These are phyloP conservation scores for Vaccinium darrowii DNA, from an alignment of 148 eudicot species.

Conservation along the genomic window DNA sequence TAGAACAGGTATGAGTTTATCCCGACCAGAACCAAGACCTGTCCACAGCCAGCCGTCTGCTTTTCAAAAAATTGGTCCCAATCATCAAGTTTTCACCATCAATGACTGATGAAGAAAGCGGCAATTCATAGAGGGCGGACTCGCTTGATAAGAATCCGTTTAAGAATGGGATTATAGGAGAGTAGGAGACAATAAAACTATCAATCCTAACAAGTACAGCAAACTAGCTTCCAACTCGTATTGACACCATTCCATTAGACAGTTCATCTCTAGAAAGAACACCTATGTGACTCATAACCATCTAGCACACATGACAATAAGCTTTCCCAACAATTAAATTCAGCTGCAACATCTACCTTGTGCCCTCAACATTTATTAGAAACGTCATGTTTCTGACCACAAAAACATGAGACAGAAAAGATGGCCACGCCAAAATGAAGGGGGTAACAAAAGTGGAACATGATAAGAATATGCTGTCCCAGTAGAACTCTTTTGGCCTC, in stretches of 20 bases:
- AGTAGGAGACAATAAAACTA: not conserved
- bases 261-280: not conserved
- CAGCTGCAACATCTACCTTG: not conserved
- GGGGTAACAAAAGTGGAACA: not conserved
- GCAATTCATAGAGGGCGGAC: not conserved
- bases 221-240: slow-evolving; percentile 3
- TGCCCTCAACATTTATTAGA: not conserved
- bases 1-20: no score
- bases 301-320: not conserved
- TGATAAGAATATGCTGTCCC: not conserved
- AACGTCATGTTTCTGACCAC: not conserved
- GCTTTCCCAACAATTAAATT: not conserved
- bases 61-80: not conserved
- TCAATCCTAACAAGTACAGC: not conserved
- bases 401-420: not conserved
- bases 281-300: not conserved
- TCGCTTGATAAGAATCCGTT: not conserved
- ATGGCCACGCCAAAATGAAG: not conserved
- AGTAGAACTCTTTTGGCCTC: not conserved
- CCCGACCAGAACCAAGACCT: no score
- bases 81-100: not conserved
- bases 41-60: no score
- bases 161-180: not conserved
- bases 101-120: not conserved
- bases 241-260: not conserved